Base-by-base conservation (phyloP, 1,284 basidiomycete species). In the Cutaneotrichosporon sp. region DNA sequence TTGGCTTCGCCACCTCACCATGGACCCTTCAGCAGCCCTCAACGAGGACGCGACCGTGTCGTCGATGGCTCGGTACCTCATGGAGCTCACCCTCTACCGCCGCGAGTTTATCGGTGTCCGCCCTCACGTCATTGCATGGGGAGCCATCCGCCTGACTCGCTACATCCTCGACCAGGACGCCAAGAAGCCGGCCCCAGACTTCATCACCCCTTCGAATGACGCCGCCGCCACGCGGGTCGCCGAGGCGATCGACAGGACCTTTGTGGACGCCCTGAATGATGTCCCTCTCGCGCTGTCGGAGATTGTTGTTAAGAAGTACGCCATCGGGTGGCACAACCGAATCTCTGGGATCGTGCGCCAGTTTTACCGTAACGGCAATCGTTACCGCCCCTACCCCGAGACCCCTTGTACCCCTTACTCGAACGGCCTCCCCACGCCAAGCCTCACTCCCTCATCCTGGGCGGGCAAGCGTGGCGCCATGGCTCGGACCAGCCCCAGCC, bases 21-120 rank as follows among this genome's bases (percentile, higher is more conserved):
- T 69, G 26, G 72, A 78, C 34, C 83, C 81, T 73, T 80, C 81
- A 59, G 75, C 76, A 40, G 84, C 87, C 21, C 84, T 83, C 75
- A 80, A 87, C 67, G 96, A 97, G 80, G 91, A 96, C 63, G 83
- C 87, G 64, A 91, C 90, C 79, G 91, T 95, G 6, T 92, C 96
- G 76, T 90, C 96, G 76, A 88, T 97, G 68, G 92, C 97, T 2
- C 89, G 97, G 53, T 99, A 98, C 84, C 82, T 99, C 73, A 97
- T 99, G 92, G 97, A 99, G 82, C 90, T 96, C 72, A 97, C 95
- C 47, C 86, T 99, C 57, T 99, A 97, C 84, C 91, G 97, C 81
- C 89, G 92, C 69, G 93, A 97, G 77, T 99, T 97, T 80, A 86
- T 97, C 79, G 88, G 89, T 72, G 89, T 89, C 73, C 84, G 88